Base-by-base conservation (phyloP, 2,329 filamentous ascomycete species). In the Nemania sp. region DNA sequence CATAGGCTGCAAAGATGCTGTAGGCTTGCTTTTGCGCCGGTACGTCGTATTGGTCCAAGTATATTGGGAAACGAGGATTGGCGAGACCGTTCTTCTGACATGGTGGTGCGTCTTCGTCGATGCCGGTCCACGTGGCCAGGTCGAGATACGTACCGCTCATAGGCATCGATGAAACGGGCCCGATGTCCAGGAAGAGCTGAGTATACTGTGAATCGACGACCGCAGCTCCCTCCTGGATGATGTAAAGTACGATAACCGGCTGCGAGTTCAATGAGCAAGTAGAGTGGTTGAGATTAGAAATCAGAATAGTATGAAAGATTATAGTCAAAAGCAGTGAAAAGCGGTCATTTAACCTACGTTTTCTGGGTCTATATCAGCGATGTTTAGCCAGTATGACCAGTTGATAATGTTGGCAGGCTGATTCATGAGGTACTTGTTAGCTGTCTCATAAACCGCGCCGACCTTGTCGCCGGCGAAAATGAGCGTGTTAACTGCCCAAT, bases 381-480 rank as follows among this genome's bases (percentile, higher is more conserved):
- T 29, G 21, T 47, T 47, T 3, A 47, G 10, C 6, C 18, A 47
- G 25, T 25, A 32, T 2, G 21, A 32, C 18, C 10, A 47, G 21
- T 32, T 47, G 2, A 47, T 32, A 3, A 47, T 12, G 15, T 64
- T 60, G 6, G 59, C 52, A 17, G 64, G 57, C 20, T 46, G 57
- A 42, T 76, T 75, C 7, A 79, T 67, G 2, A 82, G 71, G 39
- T 47, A 17, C 21, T 17, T 29, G 21, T 47, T 47, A 5, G 17
- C 17, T 3, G 45, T 6, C 5, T 47, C 21, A 17, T 32, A 47
- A 2, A 47, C 18, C 3, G 71, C 72, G 60, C 81, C 80, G 7
- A 84, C 77, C 54, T 83, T 78, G 32, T 83, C 79, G 1, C 80
- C 78, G 5, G 72, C 76, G 63, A 80, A 84, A 25, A 76, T 73